Percentiles rank a stretch among this genome's conserved stretches.
phyloP scores from a whole-genome alignment of 2,329 filamentous ascomycete species.

The Graphium sp. region DNA sequence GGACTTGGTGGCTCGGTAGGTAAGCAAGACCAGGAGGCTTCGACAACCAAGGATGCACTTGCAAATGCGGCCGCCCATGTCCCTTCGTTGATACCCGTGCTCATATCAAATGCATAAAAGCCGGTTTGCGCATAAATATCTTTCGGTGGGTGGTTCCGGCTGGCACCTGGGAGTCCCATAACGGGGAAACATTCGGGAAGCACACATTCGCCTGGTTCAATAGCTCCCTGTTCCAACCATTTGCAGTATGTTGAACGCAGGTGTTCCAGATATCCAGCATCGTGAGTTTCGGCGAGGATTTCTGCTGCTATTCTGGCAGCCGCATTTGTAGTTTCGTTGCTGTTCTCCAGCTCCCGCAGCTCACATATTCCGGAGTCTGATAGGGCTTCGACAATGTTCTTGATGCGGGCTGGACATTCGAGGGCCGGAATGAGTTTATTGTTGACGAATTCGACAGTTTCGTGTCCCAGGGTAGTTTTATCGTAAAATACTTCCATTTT shows the following conservation, averaged over 20 bases:
- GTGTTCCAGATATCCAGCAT: slow-evolving; percentile 7
- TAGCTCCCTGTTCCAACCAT: slow-evolving; percentile 6
- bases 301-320: neutral
- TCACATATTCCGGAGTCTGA: neutral
- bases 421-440: slow-evolving; percentile 1
- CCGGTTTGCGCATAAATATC: slow-evolving; percentile 8
- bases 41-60: slow-evolving; percentile 8
- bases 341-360: neutral
- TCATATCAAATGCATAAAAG: slow-evolving; percentile 11
- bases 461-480: neutral
- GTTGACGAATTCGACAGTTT: slow-evolving; percentile 2
- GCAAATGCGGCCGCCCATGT: slow-evolving; percentile 8
- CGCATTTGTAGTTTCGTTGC: neutral
- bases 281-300: slow-evolving; percentile 6
- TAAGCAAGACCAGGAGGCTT: slow-evolving; percentile 5
- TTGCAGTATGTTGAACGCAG: slow-evolving; percentile 6
- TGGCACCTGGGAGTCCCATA: neutral
- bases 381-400: slow-evolving; percentile 29
- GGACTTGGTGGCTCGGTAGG: neutral
- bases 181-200: slow-evolving; percentile 11
- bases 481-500: slow-evolving; percentile 4
- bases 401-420: slow-evolving; percentile 41
- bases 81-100: slow-evolving; percentile 7
- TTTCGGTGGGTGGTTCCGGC: slow-evolving; percentile 3
- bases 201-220: slow-evolving; percentile 7